A percentile compares a stretch with the other conserved stretches of the same genome.
Evolutionary conservation across 805 yeast species (phyloP).

Genomic region (Ogataea angusta): DNA sequence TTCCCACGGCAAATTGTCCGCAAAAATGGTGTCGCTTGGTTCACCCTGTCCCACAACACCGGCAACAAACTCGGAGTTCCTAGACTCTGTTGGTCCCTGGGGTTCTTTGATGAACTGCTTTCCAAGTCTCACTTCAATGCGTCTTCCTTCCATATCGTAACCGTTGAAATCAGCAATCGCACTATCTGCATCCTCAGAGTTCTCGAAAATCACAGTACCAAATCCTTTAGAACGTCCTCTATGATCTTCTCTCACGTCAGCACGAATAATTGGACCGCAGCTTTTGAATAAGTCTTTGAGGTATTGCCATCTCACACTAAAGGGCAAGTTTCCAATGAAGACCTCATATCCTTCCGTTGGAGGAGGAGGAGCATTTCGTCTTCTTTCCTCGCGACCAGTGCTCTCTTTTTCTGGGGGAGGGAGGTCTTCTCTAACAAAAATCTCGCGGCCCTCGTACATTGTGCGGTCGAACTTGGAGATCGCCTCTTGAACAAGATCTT

Average conservation of each 20-base stretch:
- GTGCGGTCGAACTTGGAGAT: conserved; percentile 66
- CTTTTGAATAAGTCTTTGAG: conserved; percentile 79
- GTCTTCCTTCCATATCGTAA: conserved; percentile 69
- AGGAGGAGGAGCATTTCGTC: conserved; percentile 16
- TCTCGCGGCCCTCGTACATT: conserved; percentile 66
- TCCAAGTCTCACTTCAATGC: conserved; percentile 78
- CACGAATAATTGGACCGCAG: conserved; percentile 75
- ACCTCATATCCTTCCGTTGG: conserved; percentile 46
- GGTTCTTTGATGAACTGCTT: conserved; percentile 29
- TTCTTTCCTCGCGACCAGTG: conserved; percentile 30
- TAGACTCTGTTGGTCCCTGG: conserved; percentile 21
- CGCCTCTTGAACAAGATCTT: conserved; percentile 67
- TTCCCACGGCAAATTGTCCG: conserved; percentile 80
- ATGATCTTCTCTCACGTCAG: conserved; percentile 66
- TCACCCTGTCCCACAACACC: conserved; percentile 63
- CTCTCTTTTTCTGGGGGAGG: conserved; percentile 61
- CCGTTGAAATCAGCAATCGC: conserved; percentile 74
- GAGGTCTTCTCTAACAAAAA: conserved; percentile 87
- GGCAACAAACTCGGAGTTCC: conserved; percentile 58
- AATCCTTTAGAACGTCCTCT: conserved; percentile 81
- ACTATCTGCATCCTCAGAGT: conserved; percentile 61
- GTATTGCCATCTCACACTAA: conserved; percentile 77
- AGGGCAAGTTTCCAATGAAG: conserved; percentile 81
- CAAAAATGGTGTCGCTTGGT: conserved; percentile 60
- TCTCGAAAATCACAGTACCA: conserved; percentile 73